Evolutionary conservation across 2,329 filamentous ascomycete species (phyloP).

Genomic region (Neophaeococcomyces mojaviensis): DNA sequence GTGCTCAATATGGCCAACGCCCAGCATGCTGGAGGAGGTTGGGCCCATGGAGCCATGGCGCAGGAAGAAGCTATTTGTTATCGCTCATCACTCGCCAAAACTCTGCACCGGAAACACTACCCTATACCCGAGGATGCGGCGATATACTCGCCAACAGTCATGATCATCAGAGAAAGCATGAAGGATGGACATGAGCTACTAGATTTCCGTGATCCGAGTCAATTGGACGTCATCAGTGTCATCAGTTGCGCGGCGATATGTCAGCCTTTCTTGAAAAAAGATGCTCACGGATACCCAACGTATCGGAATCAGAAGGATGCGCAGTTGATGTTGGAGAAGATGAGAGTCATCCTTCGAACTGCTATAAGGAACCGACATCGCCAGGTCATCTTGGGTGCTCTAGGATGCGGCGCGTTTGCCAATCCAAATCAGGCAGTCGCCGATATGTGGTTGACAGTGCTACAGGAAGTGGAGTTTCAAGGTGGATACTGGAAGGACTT

Average conservation of each 20-base stretch:
- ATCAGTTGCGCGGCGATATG: slow-evolving; percentile 54
- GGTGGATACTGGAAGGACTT: slow-evolving; percentile 59
- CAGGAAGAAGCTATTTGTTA: slow-evolving; percentile 66
- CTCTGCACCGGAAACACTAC: slow-evolving; percentile 42
- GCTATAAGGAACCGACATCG: slow-evolving; percentile 51
- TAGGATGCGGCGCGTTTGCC: slow-evolving; percentile 61
- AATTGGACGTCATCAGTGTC: slow-evolving; percentile 49
- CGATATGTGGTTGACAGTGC: slow-evolving; percentile 53
- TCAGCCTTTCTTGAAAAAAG: slow-evolving; percentile 30
- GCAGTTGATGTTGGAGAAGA: slow-evolving; percentile 55
- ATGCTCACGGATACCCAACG: slow-evolving; percentile 20
- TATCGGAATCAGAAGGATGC: slow-evolving; percentile 41
- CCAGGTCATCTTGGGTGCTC: slow-evolving; percentile 57
- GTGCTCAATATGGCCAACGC: slow-evolving; percentile 62
- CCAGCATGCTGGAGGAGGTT: slow-evolving; percentile 53
- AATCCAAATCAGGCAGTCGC: slow-evolving; percentile 59
- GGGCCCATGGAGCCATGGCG: slow-evolving; percentile 52
- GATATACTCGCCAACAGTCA: slow-evolving; percentile 54
- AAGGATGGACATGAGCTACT: slow-evolving; percentile 42
- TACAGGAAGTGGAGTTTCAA: slow-evolving; percentile 53
- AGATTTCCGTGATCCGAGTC: slow-evolving; percentile 27
- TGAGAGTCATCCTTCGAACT: slow-evolving; percentile 53
- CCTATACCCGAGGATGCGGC: slow-evolving; percentile 45
- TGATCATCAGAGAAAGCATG: slow-evolving; percentile 50
- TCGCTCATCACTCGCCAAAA: slow-evolving; percentile 42